Evolutionary conservation across 2,329 filamentous ascomycete genomes (phyloP).

Genomic region (Didymella arachidicola): DNA sequence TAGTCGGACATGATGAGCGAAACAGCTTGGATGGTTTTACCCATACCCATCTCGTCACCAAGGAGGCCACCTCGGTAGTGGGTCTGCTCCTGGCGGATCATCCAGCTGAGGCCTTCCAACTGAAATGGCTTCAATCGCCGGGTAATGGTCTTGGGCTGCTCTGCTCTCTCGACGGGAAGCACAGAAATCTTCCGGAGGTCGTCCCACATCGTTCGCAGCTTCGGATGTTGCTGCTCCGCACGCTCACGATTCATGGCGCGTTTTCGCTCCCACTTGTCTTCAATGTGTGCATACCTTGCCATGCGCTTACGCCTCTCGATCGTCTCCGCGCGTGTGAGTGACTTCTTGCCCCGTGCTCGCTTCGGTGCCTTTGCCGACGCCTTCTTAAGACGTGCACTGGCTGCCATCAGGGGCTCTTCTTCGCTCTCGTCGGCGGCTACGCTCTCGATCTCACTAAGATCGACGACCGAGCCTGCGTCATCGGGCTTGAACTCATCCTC

Average conservation of each 20-base stretch:
- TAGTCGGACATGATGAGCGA: slow-evolving; percentile 98
- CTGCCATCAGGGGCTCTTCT: slow-evolving; percentile 36
- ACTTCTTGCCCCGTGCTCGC: slow-evolving; percentile 36
- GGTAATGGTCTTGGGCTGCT: slow-evolving; percentile 79
- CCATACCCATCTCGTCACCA: slow-evolving; percentile 98
- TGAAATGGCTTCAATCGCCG: slow-evolving; percentile 92
- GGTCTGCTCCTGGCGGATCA: slow-evolving; percentile 86
- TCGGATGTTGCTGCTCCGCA: slow-evolving; percentile 79
- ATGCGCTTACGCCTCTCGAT: slow-evolving; percentile 29
- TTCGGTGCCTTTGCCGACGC: slow-evolving; percentile 20
- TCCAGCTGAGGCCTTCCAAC: slow-evolving; percentile 92
- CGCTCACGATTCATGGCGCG: slow-evolving; percentile 66
- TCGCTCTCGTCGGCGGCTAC: slow-evolving; percentile 37
- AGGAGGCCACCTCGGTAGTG: slow-evolving; percentile 88
- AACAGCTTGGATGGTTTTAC: slow-evolving; percentile 97
- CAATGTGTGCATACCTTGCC: slow-evolving; percentile 44
- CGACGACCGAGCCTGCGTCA: slow-evolving; percentile 31
- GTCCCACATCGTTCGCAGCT: slow-evolving; percentile 84
- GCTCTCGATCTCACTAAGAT: slow-evolving; percentile 25
- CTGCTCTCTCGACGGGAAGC: slow-evolving; percentile 69
- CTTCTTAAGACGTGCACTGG: slow-evolving; percentile 30
- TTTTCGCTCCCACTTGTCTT: slow-evolving; percentile 52
- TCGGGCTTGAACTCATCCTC: slow-evolving; percentile 40
- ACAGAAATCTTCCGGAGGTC: slow-evolving; percentile 73
- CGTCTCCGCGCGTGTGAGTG: slow-evolving; percentile 35